Conservation (phyloP, 192 early-diverging fungal species). For the Chytriomyces hyalinus region DNA sequence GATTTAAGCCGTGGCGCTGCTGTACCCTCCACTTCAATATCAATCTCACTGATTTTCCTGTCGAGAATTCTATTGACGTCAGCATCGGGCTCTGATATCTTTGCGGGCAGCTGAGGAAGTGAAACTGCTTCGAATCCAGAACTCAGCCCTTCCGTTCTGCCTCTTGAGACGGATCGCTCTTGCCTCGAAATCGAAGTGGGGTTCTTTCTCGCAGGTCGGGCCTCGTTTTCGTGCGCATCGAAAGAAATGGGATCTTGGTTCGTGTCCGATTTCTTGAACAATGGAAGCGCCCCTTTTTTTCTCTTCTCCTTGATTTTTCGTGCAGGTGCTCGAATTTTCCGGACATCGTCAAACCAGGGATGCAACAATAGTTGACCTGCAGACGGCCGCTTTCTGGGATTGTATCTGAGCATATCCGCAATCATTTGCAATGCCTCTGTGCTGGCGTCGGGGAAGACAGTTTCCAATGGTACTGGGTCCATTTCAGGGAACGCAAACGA, state of each 20-base stretch:
- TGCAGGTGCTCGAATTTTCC: conserved; percentile 6
- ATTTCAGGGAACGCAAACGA: conserved; percentile 35
- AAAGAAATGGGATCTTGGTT: background rate
- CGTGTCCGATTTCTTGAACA: background rate
- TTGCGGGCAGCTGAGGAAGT: background rate
- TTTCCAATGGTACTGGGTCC: conserved; percentile 27
- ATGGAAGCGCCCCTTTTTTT: conserved; percentile 2
- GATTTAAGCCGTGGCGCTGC: no score
- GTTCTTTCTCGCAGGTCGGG: no score
- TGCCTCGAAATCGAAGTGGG: no score
- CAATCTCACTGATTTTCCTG: background rate
- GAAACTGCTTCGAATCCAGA: background rate
- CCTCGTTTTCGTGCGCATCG: no score
- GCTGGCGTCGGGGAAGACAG: conserved; percentile 1
- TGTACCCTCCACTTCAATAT: background rate
- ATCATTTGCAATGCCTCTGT: conserved; percentile 57
- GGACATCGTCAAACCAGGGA: conserved; percentile 63
- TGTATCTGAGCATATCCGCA: conserved; percentile 74
- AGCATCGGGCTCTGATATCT: background rate
- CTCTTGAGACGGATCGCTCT: no score
- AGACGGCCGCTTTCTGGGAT: conserved; percentile 74
- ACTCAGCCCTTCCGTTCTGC: no score
- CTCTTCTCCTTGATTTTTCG: background rate
- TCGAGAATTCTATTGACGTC: background rate
- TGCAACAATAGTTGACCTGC: conserved; percentile 71